Percentiles rank a stretch among this genome's conserved stretches.
These are phyloP conservation scores for Wickerhamomyces hampshirensis DNA, from an alignment of 805 yeast genomes.

Conservation along the genomic window DNA sequence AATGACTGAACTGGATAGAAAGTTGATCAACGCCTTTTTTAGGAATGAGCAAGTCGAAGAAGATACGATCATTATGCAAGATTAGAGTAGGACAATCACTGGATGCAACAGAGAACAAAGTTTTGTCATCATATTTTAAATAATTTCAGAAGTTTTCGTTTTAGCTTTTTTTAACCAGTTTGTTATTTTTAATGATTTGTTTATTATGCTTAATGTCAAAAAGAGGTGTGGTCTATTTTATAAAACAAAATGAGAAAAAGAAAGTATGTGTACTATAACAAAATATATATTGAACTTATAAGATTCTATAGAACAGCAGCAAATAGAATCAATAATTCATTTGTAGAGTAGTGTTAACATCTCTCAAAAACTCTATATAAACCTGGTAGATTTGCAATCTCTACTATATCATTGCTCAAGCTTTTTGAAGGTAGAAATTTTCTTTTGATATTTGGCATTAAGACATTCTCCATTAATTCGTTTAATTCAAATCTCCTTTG, in stretches of 20 bases:
- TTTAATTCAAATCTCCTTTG: slow-evolving; percentile 29
- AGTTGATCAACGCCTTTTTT: slow-evolving; percentile 13
- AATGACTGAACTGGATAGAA: slow-evolving; percentile 16
- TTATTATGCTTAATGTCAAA: too few relatives aligned
- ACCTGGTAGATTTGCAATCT: slow-evolving; percentile 89
- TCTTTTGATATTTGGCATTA: slow-evolving; percentile 64
- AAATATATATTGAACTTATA: neutral
- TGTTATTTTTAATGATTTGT: too few relatives aligned
- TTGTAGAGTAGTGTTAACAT: slow-evolving; percentile 44
- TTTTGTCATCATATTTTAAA: too few relatives aligned
- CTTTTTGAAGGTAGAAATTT: slow-evolving; percentile 59
- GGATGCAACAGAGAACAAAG: too few relatives aligned
- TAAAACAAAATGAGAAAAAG: too few relatives aligned
- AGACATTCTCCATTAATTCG: slow-evolving; percentile 44
- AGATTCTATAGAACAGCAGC: neutral
- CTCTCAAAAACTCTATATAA: slow-evolving; percentile 89
- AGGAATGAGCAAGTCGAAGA: neutral
- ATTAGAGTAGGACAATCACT: too few relatives aligned
- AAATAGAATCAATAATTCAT: too few relatives aligned
- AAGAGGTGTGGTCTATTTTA: too few relatives aligned
- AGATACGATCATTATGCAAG: neutral
- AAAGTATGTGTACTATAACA: neutral
- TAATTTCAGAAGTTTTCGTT: too few relatives aligned
- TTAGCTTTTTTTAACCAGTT: too few relatives aligned
- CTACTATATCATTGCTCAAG: slow-evolving; percentile 55